A percentile compares a stretch with the other conserved stretches of the same genome.
Conservation (phyloP, 345 rosid species). For the Nephelium lappaceum region DNA sequence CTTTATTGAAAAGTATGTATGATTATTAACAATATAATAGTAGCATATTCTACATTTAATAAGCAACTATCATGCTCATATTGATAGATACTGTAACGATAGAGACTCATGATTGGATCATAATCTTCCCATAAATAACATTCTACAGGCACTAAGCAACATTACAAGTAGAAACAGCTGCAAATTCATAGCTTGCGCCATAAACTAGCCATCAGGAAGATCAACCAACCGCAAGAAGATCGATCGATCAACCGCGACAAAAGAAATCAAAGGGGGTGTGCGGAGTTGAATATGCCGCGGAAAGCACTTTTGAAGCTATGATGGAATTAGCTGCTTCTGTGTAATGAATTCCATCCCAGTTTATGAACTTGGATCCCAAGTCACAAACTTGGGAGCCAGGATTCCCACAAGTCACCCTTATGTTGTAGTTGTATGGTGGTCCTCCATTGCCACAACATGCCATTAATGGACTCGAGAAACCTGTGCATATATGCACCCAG, state of each 20-base stretch:
- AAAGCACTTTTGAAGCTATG: slow-evolving; percentile 59
- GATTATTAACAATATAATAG: no score
- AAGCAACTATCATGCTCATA: no score
- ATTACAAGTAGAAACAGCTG: not conserved
- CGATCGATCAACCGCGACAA: slow-evolving; percentile 31
- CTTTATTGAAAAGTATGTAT: no score
- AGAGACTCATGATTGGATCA: not conserved
- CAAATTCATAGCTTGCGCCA: slow-evolving; percentile 5
- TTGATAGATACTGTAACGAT: no score
- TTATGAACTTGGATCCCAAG: slow-evolving; percentile 51
- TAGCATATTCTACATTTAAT: no score
- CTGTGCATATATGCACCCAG: slow-evolving; percentile 40
- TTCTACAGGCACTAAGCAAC: not conserved
- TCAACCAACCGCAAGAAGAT: not conserved
- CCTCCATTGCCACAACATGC: slow-evolving; percentile 93
- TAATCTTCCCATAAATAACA: not conserved
- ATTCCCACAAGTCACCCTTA: slow-evolving; percentile 61
- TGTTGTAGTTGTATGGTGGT: slow-evolving; percentile 78
- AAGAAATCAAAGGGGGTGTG: slow-evolving; percentile 53
- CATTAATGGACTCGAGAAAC: slow-evolving; percentile 70
- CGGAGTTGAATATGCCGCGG: slow-evolving; percentile 64
- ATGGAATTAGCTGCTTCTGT: slow-evolving; percentile 74
- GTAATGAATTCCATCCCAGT: slow-evolving; percentile 85
- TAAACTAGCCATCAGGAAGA: not conserved
- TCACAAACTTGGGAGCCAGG: slow-evolving; percentile 49